Evolutionary conservation across 441 rosid species (phyloP).

Genomic region (Hypseocharis bilobata): DNA sequence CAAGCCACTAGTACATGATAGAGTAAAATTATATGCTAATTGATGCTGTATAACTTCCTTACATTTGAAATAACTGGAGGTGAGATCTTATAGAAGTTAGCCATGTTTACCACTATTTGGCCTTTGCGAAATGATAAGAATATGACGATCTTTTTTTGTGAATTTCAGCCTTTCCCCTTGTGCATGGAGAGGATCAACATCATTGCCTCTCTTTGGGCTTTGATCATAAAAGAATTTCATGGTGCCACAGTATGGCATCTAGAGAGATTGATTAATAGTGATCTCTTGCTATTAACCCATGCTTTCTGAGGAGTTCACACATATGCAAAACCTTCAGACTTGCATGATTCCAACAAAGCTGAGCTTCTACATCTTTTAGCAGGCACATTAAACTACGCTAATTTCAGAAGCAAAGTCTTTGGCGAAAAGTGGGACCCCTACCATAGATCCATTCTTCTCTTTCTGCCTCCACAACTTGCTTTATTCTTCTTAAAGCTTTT

Average conservation of each 20-base stretch:
- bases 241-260: not conserved
- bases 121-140: not conserved
- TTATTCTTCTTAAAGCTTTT: not conserved
- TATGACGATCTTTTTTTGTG: not conserved
- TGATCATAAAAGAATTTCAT: not conserved
- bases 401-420: not conserved
- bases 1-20: not conserved
- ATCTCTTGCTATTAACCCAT: not conserved
- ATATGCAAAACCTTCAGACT: not conserved
- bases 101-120: not conserved
- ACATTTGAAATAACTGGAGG: not conserved
- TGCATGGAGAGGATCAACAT: not conserved
- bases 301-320: not conserved
- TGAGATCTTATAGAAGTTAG: not conserved
- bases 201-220: not conserved
- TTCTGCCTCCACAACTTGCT: not conserved
- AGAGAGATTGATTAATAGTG: not conserved
- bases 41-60: not conserved
- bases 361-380: not conserved
- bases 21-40: not conserved
- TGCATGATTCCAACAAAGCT: not conserved
- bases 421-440: not conserved
- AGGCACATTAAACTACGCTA: not conserved
- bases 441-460: not conserved
- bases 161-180: not conserved